These are phyloP conservation scores for Zymoseptoria tritici DNA, from an alignment of 2,329 filamentous ascomycete species.

Conservation along the genomic window DNA sequence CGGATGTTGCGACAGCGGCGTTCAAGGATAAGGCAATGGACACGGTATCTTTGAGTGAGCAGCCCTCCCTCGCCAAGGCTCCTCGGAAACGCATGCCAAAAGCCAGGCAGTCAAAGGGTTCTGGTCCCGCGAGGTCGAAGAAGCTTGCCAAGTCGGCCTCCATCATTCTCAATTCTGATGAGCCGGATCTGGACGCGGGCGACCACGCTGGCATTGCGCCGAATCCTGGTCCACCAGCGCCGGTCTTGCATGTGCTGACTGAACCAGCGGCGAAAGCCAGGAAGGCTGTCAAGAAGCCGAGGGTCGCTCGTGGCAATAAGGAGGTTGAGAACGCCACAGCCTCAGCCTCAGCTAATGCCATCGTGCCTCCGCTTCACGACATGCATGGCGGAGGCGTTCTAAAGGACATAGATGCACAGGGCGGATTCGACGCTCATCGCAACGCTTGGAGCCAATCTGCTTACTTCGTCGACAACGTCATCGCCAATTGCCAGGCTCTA, in stretches of 20 bases:
- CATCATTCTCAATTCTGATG: conserved; percentile 25
- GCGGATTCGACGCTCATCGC: background rate
- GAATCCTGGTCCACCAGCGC: background rate
- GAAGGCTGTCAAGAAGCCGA: background rate
- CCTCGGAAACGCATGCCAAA: conserved; percentile 7
- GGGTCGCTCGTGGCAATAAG: background rate
- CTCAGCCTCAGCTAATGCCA: background rate
- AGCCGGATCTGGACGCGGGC: conserved; percentile 12
- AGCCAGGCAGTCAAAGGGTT: background rate
- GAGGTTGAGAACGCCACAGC: background rate
- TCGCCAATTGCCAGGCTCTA: background rate
- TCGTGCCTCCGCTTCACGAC: background rate
- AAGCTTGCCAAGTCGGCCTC: conserved; percentile 22
- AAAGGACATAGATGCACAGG: background rate
- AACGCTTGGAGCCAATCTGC: background rate
- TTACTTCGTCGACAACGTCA: background rate
- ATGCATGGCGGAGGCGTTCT: background rate
- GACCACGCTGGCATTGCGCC: conserved; percentile 1
- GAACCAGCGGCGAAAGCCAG: background rate
- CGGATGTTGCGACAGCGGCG: background rate
- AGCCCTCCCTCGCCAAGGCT: background rate
- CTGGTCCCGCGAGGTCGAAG: conserved; percentile 5
- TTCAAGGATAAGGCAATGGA: background rate
- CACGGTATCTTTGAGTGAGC: background rate
- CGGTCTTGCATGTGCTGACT: background rate